Evolutionary conservation across 2,329 filamentous ascomycete genomes (phyloP).

Genomic region (Pseudopithomyces maydicus): DNA sequence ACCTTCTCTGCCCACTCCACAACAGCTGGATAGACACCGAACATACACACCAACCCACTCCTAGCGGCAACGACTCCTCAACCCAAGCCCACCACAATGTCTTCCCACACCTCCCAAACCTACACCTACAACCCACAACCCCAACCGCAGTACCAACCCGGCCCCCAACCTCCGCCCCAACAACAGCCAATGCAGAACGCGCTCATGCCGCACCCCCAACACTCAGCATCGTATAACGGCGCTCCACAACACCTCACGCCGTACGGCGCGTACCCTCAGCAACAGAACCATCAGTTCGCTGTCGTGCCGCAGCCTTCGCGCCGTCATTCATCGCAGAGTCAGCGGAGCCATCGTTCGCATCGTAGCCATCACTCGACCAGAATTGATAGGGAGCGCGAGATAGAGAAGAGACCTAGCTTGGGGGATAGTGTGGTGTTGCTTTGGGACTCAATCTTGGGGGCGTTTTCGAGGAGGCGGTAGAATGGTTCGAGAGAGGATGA

Average conservation of each 20-base stretch:
- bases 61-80: not conserved
- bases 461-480: constrained; percentile 11
- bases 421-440: constrained; percentile 21
- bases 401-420: constrained; percentile 20
- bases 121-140: not conserved
- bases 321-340: constrained; percentile 5
- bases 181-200: not conserved
- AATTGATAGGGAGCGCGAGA: not conserved
- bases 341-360: constrained; percentile 11
- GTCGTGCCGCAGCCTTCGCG: not conserved
- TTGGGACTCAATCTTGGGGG: constrained; percentile 13
- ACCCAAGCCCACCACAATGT: not conserved
- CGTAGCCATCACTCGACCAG: not conserved
- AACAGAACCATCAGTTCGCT: not conserved
- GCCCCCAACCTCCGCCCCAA: not conserved
- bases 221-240: constrained; percentile 1
- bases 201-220: constrained; percentile 5
- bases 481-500: not conserved
- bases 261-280: constrained; percentile 2
- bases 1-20: not conserved
- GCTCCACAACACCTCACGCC: constrained; percentile 3
- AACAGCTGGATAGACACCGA: not conserved
- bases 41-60: not conserved
- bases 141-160: not conserved
- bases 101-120: not conserved